Conservation (phyloP, 345 rosid genomes). For the Populus deltoides region DNA sequence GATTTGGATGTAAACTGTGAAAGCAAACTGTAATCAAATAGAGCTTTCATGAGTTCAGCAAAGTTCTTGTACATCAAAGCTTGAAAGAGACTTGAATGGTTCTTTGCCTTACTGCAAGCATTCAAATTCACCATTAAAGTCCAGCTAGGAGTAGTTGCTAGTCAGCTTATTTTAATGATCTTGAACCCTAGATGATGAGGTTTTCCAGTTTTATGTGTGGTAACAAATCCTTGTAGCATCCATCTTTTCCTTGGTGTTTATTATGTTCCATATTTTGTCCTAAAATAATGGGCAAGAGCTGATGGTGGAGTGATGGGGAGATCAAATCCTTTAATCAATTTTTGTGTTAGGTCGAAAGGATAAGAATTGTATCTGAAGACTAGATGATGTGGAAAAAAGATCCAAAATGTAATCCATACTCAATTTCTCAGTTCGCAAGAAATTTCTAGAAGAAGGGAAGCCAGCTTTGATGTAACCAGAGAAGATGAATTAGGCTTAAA, state of each 20-base stretch:
- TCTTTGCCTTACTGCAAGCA: background rate
- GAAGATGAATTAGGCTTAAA: background rate
- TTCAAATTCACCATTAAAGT: background rate
- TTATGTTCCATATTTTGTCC: background rate
- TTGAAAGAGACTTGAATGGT: background rate
- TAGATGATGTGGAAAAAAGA: background rate
- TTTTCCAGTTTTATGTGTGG: no score
- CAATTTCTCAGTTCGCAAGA: background rate
- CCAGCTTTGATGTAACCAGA: background rate
- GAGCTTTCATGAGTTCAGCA: background rate
- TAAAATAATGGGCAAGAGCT: background rate
- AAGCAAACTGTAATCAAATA: background rate
- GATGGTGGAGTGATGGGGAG: conserved; percentile 16
- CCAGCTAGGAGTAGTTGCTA: background rate
- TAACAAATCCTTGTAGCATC: no score
- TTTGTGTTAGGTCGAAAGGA: background rate
- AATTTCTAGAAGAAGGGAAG: background rate
- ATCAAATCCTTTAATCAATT: background rate
- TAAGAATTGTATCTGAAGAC: background rate
- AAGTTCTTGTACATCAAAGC: background rate
- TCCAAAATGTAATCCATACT: background rate
- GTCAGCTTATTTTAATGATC: background rate
- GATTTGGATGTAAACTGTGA: background rate
- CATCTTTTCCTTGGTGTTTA: background rate
- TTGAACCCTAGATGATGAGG: no score